Evolutionary conservation across 2,329 filamentous ascomycete species (phyloP), one percentile per base, ranked within the genome.

Genomic region (Epichloe uncinata): DNA sequence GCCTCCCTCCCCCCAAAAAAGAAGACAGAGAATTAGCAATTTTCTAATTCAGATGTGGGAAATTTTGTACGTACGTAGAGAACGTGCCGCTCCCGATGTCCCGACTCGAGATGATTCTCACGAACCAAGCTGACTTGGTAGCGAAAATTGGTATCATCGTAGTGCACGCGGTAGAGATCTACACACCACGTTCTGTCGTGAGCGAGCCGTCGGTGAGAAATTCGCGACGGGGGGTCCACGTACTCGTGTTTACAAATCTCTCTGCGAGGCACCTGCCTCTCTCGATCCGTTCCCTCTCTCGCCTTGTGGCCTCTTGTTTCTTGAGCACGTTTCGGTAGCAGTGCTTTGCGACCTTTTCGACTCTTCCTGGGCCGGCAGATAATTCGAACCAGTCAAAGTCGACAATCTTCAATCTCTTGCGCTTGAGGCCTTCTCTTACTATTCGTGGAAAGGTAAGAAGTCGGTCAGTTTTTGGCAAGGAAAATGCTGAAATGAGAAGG

Each of bases 151-250:
- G 74, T 74, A 3, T 58, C 50, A 60, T 93, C 86, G 16, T 64
- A 66, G 63, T 84, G 88, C 53, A 85, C 63, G 52, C 79, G 80
- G 58, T 81, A 79, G n/a, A 78, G 68, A 35, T 72, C 81, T 83
- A 51, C 4, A 20, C 8, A 26, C 30, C 34, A 26, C 6, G 12
- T 20, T 13, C n/a, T 26, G 26, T 26, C 26, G 26, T 4, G 26
- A 30, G 26, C 26, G 8, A 11, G 26, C 26, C 26, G 3, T 30
- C 8, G 26, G 26, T 11, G 8, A 4, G 8, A 30, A 30, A 30
- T 11, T 11, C 3, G 26, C 8, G 8, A 30, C 3, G 26, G 26
- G 15, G 12, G 3, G 4, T 11, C 26, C 30, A 30, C 42, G 5
- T 43, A 78, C 78, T 71, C 3, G 70, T 68, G 52, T 78, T 72